Conservation (phyloP, 2,329 filamentous ascomycete genomes). For the Aspergillus amoenus region DNA sequence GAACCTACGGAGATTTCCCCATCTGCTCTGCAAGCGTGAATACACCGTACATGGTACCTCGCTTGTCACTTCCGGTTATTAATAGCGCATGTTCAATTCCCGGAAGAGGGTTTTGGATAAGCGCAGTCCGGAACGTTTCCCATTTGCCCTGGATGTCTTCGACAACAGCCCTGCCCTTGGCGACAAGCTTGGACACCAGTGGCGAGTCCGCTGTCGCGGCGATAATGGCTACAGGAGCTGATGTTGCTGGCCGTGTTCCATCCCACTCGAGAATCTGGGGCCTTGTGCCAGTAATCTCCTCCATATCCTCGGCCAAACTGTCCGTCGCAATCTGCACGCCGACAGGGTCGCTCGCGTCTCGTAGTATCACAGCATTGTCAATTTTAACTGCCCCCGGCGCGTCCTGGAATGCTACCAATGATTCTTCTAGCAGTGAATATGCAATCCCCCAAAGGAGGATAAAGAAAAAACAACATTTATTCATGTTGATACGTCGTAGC, state of each 20-base stretch:
- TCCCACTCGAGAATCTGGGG: neutral
- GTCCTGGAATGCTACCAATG: neutral
- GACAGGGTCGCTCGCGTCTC: neutral
- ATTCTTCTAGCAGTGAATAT: neutral
- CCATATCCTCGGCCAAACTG: neutral
- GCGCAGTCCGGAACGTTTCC: neutral
- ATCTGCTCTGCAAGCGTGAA: neutral
- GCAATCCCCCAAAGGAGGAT: neutral
- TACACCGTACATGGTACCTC: neutral
- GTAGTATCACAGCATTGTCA: neutral
- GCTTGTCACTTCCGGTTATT: neutral
- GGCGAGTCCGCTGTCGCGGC: neutral
- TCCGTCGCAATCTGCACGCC: neutral
- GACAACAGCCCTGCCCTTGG: neutral
- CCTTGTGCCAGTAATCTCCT: neutral
- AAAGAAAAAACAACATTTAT: neutral
- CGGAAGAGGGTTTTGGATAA: neutral
- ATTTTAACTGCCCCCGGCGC: neutral
- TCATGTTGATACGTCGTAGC: neutral
- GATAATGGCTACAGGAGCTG: neutral
- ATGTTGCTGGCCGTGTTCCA: neutral
- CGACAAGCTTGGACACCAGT: neutral
- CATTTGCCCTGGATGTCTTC: neutral
- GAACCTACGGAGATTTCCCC: neutral
- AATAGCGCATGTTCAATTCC: neutral